Conservation (phyloP, 257 asterid species). For the Verbascum thapsus region DNA sequence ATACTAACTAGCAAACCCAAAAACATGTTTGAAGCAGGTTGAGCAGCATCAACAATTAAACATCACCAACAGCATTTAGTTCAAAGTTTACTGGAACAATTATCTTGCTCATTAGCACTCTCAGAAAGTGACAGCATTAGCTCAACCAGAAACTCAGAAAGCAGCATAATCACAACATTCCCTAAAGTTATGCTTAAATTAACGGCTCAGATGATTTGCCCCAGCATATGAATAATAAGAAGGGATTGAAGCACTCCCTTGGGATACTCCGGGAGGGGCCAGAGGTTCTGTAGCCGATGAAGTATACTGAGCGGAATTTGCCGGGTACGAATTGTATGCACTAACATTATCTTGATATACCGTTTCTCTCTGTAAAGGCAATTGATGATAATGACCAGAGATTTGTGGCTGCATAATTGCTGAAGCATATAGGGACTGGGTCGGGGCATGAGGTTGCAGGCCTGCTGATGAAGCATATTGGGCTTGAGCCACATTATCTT, state of each 20-base stretch:
- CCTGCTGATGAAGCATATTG: too few species aligned
- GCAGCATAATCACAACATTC: too few species aligned
- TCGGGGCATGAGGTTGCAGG: background rate
- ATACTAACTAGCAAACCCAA: background rate
- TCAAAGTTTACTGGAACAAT: background rate
- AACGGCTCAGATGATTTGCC: conserved; percentile 10
- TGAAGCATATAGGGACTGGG: conserved; percentile 16
- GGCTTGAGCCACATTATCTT: conserved; percentile 10
- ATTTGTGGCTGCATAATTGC: conserved; percentile 4
- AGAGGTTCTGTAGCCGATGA: conserved; percentile 30
- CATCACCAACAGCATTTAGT: background rate
- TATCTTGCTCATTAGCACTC: background rate
- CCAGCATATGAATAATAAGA: conserved; percentile 24
- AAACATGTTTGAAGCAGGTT: background rate
- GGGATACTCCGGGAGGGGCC: conserved; percentile 22
- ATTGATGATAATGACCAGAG: conserved; percentile 14
- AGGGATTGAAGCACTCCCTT: conserved; percentile 25
- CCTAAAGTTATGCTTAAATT: background rate
- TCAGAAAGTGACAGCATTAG: too few species aligned
- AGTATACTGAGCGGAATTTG: conserved; percentile 27
- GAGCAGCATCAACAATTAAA: background rate
- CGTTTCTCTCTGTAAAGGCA: conserved; percentile 7
- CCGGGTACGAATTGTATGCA: conserved; percentile 26
- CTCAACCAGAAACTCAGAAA: too few species aligned
- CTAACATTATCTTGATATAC: conserved; percentile 22